phyloP scores from a whole-genome alignment of 1,139 yeast species.

The Arxiozyma heterogenica region DNA sequence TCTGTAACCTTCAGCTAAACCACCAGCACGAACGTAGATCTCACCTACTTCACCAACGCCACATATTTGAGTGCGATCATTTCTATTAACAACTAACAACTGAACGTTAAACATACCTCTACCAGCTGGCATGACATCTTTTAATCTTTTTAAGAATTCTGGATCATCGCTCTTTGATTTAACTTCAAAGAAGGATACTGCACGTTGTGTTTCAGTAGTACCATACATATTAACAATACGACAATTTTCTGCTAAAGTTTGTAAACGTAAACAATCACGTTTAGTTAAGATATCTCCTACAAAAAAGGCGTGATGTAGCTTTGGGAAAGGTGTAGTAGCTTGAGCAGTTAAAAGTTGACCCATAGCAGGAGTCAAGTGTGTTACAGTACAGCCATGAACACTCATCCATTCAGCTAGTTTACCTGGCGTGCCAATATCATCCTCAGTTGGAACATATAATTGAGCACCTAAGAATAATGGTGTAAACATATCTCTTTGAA shows the following conservation, averaged over 20 bases:
- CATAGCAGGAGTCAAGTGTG: slow-evolving; percentile 98
- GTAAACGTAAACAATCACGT: slow-evolving; percentile 89
- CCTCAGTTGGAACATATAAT: slow-evolving; percentile 85
- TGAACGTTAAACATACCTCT: slow-evolving; percentile 95
- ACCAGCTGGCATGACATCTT: slow-evolving; percentile 98
- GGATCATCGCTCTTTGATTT: slow-evolving; percentile 64
- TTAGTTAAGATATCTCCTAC: slow-evolving; percentile 97
- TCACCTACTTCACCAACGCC: slow-evolving; percentile 99
- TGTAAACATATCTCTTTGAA: slow-evolving; percentile 97
- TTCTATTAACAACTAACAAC: slow-evolving; percentile 82
- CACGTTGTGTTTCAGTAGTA: slow-evolving; percentile 97
- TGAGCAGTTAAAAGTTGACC: slow-evolving; percentile 95
- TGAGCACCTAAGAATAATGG: slow-evolving; percentile 94
- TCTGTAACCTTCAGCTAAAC: slow-evolving; percentile 92
- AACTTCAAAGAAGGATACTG: slow-evolving; percentile 89
- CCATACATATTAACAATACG: slow-evolving; percentile 97
- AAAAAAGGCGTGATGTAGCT: slow-evolving; percentile 90
- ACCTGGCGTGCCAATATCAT: slow-evolving; percentile 98
- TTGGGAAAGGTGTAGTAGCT: slow-evolving; percentile 81
- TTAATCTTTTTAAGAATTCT: slow-evolving; percentile 67
- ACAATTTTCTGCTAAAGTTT: slow-evolving; percentile 83
- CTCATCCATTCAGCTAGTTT: slow-evolving; percentile 96
- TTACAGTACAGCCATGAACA: slow-evolving; percentile 81
- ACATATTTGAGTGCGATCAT: slow-evolving; percentile 80
- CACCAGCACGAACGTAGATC: slow-evolving; percentile 96